A percentile compares a stretch with the other conserved stretches of the same genome.
Evolutionary conservation across 345 rosid genomes (phyloP).

Genomic region (Corymbia maculata): DNA sequence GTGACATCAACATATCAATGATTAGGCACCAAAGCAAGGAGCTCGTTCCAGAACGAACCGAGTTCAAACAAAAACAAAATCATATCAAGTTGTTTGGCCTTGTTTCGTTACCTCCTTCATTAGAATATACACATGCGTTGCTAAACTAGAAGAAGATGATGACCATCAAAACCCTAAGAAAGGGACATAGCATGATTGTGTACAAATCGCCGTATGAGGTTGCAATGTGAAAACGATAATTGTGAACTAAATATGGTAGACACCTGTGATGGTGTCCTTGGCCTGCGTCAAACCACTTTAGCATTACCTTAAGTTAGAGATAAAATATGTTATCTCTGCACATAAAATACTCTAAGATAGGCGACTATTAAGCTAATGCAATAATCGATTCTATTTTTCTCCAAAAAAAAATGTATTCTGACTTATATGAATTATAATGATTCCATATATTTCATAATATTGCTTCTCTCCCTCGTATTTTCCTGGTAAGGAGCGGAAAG

Average conservation of each 20-base stretch:
- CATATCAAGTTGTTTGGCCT: neutral
- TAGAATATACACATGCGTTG: neutral
- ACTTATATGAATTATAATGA: neutral
- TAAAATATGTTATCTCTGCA: neutral
- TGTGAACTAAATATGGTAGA: neutral
- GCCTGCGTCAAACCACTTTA: neutral
- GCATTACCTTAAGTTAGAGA: neutral
- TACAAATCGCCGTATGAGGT: neutral
- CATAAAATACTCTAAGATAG: neutral
- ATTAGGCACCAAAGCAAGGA: neutral
- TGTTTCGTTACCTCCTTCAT: neutral
- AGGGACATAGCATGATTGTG: neutral
- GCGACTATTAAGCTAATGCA: neutral
- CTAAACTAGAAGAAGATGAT: neutral
- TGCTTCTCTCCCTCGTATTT: neutral
- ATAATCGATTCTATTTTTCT: neutral
- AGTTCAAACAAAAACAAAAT: neutral
- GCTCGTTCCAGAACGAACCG: neutral
- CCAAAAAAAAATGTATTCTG: neutral
- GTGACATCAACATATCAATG: neutral
- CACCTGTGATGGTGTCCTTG: neutral
- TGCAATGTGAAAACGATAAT: neutral
- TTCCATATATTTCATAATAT: neutral
- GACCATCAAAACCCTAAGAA: neutral
- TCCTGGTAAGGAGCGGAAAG: neutral